These are phyloP conservation scores for Didymella segeticola DNA, from an alignment of 2,329 filamentous ascomycete genomes.

Conservation along the genomic window DNA sequence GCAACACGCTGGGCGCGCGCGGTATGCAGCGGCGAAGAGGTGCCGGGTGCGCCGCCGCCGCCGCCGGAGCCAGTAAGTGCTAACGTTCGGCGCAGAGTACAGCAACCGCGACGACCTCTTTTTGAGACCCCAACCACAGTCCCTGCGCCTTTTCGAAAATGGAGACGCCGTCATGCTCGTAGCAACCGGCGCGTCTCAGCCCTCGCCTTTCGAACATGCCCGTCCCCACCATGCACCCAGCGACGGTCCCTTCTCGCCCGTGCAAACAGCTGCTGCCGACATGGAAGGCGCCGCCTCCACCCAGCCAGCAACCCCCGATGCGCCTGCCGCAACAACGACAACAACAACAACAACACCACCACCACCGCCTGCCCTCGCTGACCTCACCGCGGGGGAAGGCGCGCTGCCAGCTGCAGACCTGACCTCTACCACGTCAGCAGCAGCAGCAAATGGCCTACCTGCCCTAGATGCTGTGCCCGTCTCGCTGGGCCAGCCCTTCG, in stretches of 20 bases:
- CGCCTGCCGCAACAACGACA: slow-evolving; percentile 27
- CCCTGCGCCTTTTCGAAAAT: slow-evolving; percentile 26
- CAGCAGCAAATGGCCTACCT: slow-evolving; percentile 20
- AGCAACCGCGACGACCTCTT: background rate
- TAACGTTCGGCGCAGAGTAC: slow-evolving; percentile 17
- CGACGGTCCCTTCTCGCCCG: slow-evolving; percentile 25
- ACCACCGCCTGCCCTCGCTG: slow-evolving; percentile 17
- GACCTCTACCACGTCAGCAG: background rate
- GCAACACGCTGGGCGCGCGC: slow-evolving; percentile 4
- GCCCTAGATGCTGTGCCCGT: slow-evolving; percentile 33
- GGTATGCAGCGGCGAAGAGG: slow-evolving; percentile 3
- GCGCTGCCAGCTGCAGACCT: slow-evolving; percentile 14
- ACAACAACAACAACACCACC: too few species aligned
- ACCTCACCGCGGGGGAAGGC: slow-evolving; percentile 4
- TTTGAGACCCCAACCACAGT: slow-evolving; percentile 1
- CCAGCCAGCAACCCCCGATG: slow-evolving; percentile 26
- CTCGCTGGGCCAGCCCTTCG: slow-evolving; percentile 23
- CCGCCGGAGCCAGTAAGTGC: slow-evolving; percentile 11
- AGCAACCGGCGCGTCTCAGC: slow-evolving; percentile 30
- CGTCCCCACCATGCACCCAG: slow-evolving; percentile 33
- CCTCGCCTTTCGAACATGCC: slow-evolving; percentile 27
- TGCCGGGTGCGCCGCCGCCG: slow-evolving; percentile 13
- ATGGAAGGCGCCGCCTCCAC: slow-evolving; percentile 38
- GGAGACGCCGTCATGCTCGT: slow-evolving; percentile 43
- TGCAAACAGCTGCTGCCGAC: slow-evolving; percentile 31